These are phyloP conservation scores for Acorus gramineus DNA, from an alignment of 106 monocot species.

Conservation along the genomic window DNA sequence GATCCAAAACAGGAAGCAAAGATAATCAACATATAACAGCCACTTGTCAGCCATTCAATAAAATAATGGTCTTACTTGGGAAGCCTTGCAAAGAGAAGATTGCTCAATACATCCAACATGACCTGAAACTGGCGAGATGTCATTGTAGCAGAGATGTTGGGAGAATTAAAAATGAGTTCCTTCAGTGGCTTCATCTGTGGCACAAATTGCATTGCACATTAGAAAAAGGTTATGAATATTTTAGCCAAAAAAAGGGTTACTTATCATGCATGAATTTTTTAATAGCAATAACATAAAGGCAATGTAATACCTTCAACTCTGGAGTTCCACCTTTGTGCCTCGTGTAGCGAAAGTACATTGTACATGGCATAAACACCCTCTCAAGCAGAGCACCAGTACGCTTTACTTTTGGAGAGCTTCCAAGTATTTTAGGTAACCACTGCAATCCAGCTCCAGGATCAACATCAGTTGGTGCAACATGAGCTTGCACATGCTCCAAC, in stretches of 20 bases:
- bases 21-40: too few species aligned
- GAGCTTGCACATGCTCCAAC: slow-evolving; percentile 95
- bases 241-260: too few species aligned
- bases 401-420: slow-evolving; percentile 81
- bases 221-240: too few species aligned
- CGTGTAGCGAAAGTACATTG: slow-evolving; percentile 96
- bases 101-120: slow-evolving; percentile 93
- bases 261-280: too few species aligned
- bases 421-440: slow-evolving; percentile 89
- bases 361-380: slow-evolving; percentile 96
- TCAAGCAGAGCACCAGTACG: slow-evolving; percentile 95
- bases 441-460: slow-evolving; percentile 99
- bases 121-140: slow-evolving; percentile 98
- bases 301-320: slow-evolving; percentile 74
- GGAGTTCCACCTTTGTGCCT: slow-evolving; percentile 89
- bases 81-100: slow-evolving; percentile 86
- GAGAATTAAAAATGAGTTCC: slow-evolving; percentile 90
- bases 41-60: too few species aligned
- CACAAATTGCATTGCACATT: background rate
- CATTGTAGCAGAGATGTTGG: slow-evolving; percentile 90
- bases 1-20: too few species aligned
- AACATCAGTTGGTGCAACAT: slow-evolving; percentile 99
- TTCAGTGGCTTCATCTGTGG: slow-evolving; percentile 93
- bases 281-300: too few species aligned
- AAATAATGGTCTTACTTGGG: slow-evolving; percentile 53